phyloP scores from a whole-genome alignment of 345 rosid species.

The Eucalyptus regnans region DNA sequence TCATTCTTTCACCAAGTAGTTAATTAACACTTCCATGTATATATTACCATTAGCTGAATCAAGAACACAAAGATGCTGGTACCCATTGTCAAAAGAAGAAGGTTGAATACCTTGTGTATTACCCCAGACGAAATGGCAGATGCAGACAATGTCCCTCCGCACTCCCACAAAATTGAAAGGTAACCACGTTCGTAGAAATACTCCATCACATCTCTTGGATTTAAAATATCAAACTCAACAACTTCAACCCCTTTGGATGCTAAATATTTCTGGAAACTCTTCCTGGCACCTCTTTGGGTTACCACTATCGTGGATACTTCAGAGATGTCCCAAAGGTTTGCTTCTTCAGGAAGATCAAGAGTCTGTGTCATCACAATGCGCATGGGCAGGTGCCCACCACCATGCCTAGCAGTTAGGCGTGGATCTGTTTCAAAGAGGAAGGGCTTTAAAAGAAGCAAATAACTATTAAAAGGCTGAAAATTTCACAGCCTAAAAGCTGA shows the following conservation, averaged over 20 bases:
- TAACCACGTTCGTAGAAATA: constrained; percentile 87
- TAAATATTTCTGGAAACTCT: constrained; percentile 68
- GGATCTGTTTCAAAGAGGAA: constrained; percentile 49
- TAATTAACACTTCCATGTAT: neutral
- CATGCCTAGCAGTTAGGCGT: constrained; percentile 79
- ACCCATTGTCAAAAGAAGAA: neutral
- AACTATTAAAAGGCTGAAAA: neutral
- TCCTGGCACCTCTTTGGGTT: constrained; percentile 91
- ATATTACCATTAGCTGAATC: neutral
- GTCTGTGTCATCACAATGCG: constrained; percentile 76
- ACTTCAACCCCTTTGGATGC: constrained; percentile 90
- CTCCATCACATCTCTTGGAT: constrained; percentile 90
- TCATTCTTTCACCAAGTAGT: neutral
- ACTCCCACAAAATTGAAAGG: constrained; percentile 93
- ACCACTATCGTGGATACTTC: constrained; percentile 75
- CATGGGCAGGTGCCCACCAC: constrained; percentile 78
- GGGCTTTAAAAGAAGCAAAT: neutral
- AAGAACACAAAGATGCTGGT: neutral
- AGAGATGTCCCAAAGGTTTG: constrained; percentile 80
- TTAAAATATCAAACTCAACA: constrained; percentile 91
- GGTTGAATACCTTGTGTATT: constrained; percentile 62
- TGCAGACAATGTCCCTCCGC: constrained; percentile 88
- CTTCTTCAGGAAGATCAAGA: constrained; percentile 82
- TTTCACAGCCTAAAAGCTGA: neutral
- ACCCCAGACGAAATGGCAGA: constrained; percentile 87